Evolutionary conservation across 768 basidiomycete species (phyloP), one percentile per base, ranked within the genome.

Genomic region (Multifurca ochricompacta): DNA sequence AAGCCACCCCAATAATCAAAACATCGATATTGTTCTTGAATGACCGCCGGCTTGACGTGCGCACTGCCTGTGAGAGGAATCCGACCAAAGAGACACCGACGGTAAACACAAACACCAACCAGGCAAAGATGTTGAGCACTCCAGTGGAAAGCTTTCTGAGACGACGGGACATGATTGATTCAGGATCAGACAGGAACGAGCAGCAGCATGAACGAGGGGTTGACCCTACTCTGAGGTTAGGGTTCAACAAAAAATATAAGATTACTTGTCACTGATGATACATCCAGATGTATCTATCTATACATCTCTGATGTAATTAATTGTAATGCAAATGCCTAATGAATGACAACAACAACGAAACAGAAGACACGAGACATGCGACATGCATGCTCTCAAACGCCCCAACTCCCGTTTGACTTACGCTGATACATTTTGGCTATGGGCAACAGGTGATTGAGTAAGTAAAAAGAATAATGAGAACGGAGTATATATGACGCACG

Each of bases 11-110:
- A 31, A 91, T 80, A 49, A 82, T 73, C 27, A 85, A 68, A 5
- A 80, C 77, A 66, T 90, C 81, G 74, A 79, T 74, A 67, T 89
- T 90, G 30, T 75, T 71, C 47, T 61, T 66, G 78, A 81, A 85
- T 9, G 77, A 72, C 56, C 68, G 70, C 40, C 66, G 69, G 2
- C 77, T 77, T 2, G 84, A 74, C 0, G 80, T 85, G 47, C 86
- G 75, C 18, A 86, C 80, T 0, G 87, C 85, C 65, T 90, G 87
- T 0, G 81, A 79, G 47, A 89, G 74, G 49, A 89, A 71, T 0
- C 80, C 77, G 2, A 78, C 69, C 60, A 80, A 82, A 5, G 85
- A 87, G 18, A 87, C 71, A 28, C 80, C 79, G 34, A 77, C 70
- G 41, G 81, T 77, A 56, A 68, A 63, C 36, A 55, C 61, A 36